These are phyloP conservation scores for Fomitopsis schrenkii DNA, from an alignment of 1,284 basidiomycete genomes.

Conservation along the genomic window DNA sequence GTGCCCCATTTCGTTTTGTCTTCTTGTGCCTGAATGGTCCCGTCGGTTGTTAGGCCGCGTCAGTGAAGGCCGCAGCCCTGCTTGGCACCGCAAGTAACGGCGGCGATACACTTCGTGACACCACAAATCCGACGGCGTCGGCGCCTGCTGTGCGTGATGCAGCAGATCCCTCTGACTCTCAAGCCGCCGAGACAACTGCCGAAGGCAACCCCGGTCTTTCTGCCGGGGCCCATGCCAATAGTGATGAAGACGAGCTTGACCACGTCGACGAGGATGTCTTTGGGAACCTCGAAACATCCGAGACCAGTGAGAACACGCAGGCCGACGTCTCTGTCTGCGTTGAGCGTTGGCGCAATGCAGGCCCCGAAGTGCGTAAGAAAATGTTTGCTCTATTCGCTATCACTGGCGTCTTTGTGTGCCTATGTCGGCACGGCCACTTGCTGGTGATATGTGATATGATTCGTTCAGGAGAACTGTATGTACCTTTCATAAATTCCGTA, in stretches of 20 bases:
- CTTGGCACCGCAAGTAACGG: too few species aligned
- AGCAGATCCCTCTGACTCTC: too few species aligned
- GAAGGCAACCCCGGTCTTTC: too few species aligned
- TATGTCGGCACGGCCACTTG: constrained; percentile 18
- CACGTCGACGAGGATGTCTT: too few species aligned
- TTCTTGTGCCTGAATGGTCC: neutral
- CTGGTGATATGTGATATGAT: constrained; percentile 33
- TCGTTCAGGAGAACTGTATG: constrained; percentile 32
- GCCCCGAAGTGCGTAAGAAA: constrained; percentile 23
- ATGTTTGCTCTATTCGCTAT: constrained; percentile 28
- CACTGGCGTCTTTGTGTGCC: constrained; percentile 28
- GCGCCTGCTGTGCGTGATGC: too few species aligned
- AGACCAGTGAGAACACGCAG: neutral
- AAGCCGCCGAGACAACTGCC: too few species aligned
- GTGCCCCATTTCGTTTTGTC: neutral
- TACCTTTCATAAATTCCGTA: neutral
- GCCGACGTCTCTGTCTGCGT: constrained; percentile 8
- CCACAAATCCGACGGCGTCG: too few species aligned
- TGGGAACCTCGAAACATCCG: too few species aligned
- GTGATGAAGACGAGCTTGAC: neutral
- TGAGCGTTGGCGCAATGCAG: constrained; percentile 16
- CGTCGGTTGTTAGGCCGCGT: neutral
- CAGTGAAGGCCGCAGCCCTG: too few species aligned
- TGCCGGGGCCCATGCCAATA: too few species aligned
- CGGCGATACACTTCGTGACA: too few species aligned